phyloP scores from a whole-genome alignment of 2,329 filamentous ascomycete species.

The Paraphaeosphaeria minitans region DNA sequence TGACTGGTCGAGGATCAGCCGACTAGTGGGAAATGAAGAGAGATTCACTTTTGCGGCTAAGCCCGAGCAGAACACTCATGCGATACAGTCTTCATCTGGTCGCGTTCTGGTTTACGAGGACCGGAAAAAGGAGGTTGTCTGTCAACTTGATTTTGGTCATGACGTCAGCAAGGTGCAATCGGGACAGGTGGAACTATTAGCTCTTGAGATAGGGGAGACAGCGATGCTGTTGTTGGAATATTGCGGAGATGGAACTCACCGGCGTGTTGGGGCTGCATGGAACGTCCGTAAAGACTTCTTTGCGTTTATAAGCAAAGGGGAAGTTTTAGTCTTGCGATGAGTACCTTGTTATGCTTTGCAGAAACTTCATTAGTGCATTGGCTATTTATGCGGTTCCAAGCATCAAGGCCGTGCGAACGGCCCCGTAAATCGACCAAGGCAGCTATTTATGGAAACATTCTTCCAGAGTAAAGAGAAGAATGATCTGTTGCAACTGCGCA shows the following conservation, averaged over 20 bases:
- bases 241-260: conserved; percentile 1
- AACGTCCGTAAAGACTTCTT: conserved; percentile 15
- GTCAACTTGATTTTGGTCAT: conserved; percentile 13
- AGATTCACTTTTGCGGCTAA: conserved; percentile 13
- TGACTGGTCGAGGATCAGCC: conserved; percentile 13
- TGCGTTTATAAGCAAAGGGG: background rate
- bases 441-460: background rate
- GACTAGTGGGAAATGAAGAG: conserved; percentile 8
- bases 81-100: conserved; percentile 8
- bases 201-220: conserved; percentile 12
- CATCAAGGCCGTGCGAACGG: background rate
- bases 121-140: conserved; percentile 14
- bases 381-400: background rate
- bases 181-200: conserved; percentile 4
- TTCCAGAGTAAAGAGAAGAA: background rate
- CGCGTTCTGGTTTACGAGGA: conserved; percentile 15
- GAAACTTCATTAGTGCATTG: background rate
- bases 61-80: conserved; percentile 14
- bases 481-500: background rate
- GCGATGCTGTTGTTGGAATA: conserved; percentile 12
- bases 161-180: conserved; percentile 11
- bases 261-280: conserved; percentile 16
- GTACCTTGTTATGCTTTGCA: background rate
- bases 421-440: background rate
- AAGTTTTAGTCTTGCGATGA: background rate